These are phyloP conservation scores for Dactylonectria estremocensis DNA, from an alignment of 2,329 filamentous ascomycete genomes.

Conservation along the genomic window DNA sequence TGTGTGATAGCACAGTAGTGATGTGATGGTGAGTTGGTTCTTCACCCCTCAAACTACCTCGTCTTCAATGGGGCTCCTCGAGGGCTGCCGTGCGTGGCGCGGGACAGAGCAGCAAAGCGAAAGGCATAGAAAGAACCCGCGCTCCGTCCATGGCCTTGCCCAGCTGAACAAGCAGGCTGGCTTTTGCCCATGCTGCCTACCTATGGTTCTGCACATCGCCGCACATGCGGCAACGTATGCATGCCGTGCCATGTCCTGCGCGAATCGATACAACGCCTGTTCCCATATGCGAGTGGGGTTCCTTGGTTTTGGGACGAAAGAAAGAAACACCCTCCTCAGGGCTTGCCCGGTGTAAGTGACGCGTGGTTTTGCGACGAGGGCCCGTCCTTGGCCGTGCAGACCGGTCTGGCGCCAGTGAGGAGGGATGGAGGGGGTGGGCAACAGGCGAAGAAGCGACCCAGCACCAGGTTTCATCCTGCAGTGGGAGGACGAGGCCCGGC, in stretches of 20 bases:
- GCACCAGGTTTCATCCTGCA: conserved; percentile 5
- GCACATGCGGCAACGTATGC: not conserved
- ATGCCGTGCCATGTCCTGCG: conserved; percentile 1
- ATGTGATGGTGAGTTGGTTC: not conserved
- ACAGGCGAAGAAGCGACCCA: not conserved
- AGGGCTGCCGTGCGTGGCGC: not conserved
- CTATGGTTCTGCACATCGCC: conserved; percentile 3
- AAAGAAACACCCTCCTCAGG: too few species aligned
- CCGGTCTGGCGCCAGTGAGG: not conserved
- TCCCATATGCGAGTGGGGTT: too few species aligned
- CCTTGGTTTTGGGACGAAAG: too few species aligned
- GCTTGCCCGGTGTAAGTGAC: conserved; percentile 9
- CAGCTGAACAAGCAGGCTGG: conserved; percentile 24
- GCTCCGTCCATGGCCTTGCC: not conserved
- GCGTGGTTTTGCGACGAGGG: conserved; percentile 4
- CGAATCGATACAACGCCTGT: not conserved
- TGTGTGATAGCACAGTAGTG: not conserved
- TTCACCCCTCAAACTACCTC: not conserved
- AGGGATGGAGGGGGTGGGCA: not conserved
- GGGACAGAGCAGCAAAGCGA: not conserved
- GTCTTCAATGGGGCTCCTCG: not conserved
- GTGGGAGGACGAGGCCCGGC: not conserved
- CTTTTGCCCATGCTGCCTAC: conserved; percentile 13
- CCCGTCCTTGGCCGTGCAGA: not conserved
- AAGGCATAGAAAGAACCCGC: not conserved